Base-by-base conservation (phyloP, 1,284 basidiomycete genomes). In the Sporisorium exsertum region DNA sequence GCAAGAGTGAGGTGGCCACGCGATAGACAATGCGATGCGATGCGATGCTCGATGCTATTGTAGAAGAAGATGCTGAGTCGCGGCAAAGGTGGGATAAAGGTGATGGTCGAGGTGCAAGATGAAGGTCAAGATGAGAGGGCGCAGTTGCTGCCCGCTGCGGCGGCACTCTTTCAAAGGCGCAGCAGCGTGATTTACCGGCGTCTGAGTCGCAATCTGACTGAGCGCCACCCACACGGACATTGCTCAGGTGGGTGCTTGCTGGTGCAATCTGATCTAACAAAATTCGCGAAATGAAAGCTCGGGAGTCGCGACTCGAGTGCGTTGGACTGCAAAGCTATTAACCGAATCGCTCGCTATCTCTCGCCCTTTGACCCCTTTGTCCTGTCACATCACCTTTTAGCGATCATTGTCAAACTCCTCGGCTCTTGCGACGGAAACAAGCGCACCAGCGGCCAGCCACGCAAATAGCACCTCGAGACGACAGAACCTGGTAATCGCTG, bases 261-360 rank as follows among this genome's bases (percentile, higher is more conserved):
- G n/a, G n/a, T n/a, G n/a, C n/a, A n/a, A n/a, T n/a, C n/a, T n/a
- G n/a, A n/a, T n/a, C n/a, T n/a, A n/a, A n/a, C n/a, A n/a, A n/a
- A n/a, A n/a, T n/a, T n/a, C n/a, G n/a, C 27, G 18, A 50, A 32
- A 56, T 46, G 12, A 56, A 57, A 53, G 43, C 42, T 57, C 55
- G 55, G 55, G 43, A 46, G 27, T 46, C 43, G 55, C 55, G 55
- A 57, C 43, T 47, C 29, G 5, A 27, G 8, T 18, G 32, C 43
- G 13, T 32, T 42, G 35, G 13, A 42, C 2, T 24, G 52, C 50
- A 22, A n/a, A 9, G 20, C 55, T 35, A 22, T 57, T n/a, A n/a
- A n/a, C n/a, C 50, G 50, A 52, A 24, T 13, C 2, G 5, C 22
- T 20, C 29, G 24, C 43, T 22, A 29, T 22, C 55, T 35, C 20